Base-by-base conservation (phyloP, 116 monocot genomes). In the Papilionanthe hybrid region DNA sequence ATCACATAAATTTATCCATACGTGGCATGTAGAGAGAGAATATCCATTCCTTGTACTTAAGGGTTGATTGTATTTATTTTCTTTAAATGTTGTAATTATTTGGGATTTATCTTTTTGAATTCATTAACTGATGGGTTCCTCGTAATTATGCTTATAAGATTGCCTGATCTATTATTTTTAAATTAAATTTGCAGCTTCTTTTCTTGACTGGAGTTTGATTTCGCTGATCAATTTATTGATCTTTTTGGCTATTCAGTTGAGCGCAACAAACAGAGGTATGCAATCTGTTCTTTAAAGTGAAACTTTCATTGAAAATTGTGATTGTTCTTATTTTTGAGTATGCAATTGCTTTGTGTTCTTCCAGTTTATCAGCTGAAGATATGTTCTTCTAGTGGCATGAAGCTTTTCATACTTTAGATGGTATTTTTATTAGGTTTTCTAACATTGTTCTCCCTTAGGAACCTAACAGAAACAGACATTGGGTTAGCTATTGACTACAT, bases 211-310 rank as follows among this genome's bases (percentile, higher is more conserved):
- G 87, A 91, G 88, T 78, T 89, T 93, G 82, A 86, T 94, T 37
- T 88, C 94, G 82, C 85, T 94, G n/a, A 48, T 88, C 68, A 81
- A 94, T 88, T 79, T 94, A 81, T 47, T 92, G 43, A 43, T 92
- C 7, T 92, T 85, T 81, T 79, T 94, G 42, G 75, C 78, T 27
- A 84, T 94, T 75, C 94, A 85, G 20, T 83, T 86, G 79, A 78
- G 63, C 72, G 60, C 79, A 73, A 81, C 92, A 73, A 88, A 42
- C 85, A 80, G 30, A 90, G 89, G 92, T 88, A 90, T 75, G 67
- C 7, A n/a, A n/a, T 77, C 83, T 5, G 47, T 48, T 69, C 27
- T 37, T 49, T 32, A 17, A 23, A 65, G 32, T 71, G 5, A 30
- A 67, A 65, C 11, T 13, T 63, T 79, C 53, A 17, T 78, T 0